These are phyloP conservation scores for Aspergillus sp. DNA, from an alignment of 2,329 filamentous ascomycete genomes.

Conservation along the genomic window DNA sequence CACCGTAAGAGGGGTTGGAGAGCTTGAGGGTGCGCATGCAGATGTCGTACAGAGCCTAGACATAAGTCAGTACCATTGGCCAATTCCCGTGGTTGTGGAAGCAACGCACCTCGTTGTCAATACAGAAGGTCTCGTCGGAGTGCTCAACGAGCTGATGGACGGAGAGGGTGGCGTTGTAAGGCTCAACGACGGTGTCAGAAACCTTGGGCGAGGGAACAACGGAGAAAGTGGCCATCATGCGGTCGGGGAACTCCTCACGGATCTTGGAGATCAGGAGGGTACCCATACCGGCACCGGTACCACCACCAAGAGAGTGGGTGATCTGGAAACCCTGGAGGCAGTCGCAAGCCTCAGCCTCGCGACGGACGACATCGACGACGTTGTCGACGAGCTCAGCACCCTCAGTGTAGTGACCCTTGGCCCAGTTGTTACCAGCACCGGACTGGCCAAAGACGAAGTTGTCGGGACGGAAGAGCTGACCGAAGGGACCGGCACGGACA, in stretches of 20 bases:
- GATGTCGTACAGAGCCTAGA: slow-evolving; percentile 91
- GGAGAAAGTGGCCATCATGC: slow-evolving; percentile 99
- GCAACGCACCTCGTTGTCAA: slow-evolving; percentile 82
- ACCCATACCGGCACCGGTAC: slow-evolving; percentile 99
- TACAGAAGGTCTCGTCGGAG: slow-evolving; percentile 99
- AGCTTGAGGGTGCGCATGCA: slow-evolving; percentile 99
- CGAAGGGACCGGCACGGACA: slow-evolving; percentile 95
- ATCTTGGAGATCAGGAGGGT: slow-evolving; percentile 99
- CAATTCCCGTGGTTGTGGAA: neutral
- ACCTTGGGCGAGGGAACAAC: slow-evolving; percentile 99
- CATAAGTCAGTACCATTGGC: slow-evolving; percentile 2
- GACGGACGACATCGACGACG: slow-evolving; percentile 96
- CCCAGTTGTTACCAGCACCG: slow-evolving; percentile 99
- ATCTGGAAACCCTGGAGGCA: slow-evolving; percentile 99
- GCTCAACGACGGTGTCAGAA: slow-evolving; percentile 98
- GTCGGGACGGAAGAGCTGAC: slow-evolving; percentile 98
- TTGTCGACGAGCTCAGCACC: slow-evolving; percentile 98
- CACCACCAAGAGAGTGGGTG: slow-evolving; percentile 99
- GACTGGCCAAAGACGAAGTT: slow-evolving; percentile 99
- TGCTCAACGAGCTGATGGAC: slow-evolving; percentile 99
- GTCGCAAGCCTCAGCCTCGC: slow-evolving; percentile 98
- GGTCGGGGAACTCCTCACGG: slow-evolving; percentile 99
- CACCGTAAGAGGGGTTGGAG: slow-evolving; percentile 95
- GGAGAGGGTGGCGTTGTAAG: slow-evolving; percentile 99
- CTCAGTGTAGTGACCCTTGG: slow-evolving; percentile 99